Evolutionary conservation across 129 eudicot genomes (phyloP), one percentile per base, ranked within the genome.

Genomic region (Mikania micrantha): DNA sequence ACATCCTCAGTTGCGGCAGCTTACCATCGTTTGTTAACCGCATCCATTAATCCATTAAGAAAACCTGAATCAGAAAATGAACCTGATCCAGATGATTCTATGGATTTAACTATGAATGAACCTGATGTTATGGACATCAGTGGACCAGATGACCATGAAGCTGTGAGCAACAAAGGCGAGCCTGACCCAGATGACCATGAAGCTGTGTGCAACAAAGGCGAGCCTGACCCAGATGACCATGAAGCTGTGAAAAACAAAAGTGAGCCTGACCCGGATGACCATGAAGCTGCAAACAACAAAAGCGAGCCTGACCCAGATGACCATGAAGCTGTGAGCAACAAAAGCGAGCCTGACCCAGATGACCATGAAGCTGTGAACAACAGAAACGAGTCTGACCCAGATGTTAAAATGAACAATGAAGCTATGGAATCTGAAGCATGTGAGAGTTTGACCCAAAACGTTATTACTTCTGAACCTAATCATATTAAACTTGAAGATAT

Each of bases 1-100:
- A 83, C 78, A 22, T 72, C 90, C 60, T 85, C 97, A 22, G 96
- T 85, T 21, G 84, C 85, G 78, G 97, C 97, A 56, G 97, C 97
- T 70, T 88, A 83, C 78, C 74, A 71, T 5, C 97, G 97, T 59
- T 68, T 88, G 39, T 84, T 84, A 28, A 72, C 73, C 7, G 57
- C 83, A 65, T 62, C 88, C n/a, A 69, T n/a, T 17, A 58, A 81
- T 61, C 52, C 45, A 17, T 57, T 73, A 19, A 66, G 48, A 42
- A 60, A 78, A 20, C 38, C 82, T 3, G 80, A 74, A 63, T 60
- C 73, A 45, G 48, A 28, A 66, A 24, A 77, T 40, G 76, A 74
- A 66, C 79, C 76, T 11, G 75, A 54, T 57, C 73, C 78, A 10
- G 84, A 67, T 78, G 73, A 35, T 64, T 72, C 60, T 40, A 71